Evolutionary conservation across 1,139 yeast genomes (phyloP).

Genomic region (Nakaseomyces sp.): DNA sequence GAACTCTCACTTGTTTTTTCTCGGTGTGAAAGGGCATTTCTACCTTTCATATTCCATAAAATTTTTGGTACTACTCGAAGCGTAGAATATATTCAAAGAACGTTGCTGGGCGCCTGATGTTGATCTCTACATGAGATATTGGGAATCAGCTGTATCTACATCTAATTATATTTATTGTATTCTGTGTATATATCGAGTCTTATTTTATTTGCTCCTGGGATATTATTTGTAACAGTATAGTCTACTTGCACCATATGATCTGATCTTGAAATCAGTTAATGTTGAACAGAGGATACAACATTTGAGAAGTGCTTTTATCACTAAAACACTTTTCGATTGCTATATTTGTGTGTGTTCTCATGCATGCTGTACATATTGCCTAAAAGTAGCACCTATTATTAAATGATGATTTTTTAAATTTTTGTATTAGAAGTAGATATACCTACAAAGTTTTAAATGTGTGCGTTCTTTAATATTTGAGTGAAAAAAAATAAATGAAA

Average conservation of each 20-base stretch:
- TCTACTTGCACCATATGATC: no score
- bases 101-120: slow-evolving; percentile 41
- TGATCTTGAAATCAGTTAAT: neutral
- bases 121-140: slow-evolving; percentile 32
- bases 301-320: no score
- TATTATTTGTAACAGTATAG: no score
- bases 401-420: neutral
- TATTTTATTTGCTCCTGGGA: no score
- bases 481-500: slow-evolving; percentile 4
- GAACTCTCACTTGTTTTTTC: slow-evolving; percentile 7
- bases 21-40: slow-evolving; percentile 13
- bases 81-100: slow-evolving; percentile 31
- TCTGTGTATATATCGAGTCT: no score
- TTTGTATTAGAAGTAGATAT: slow-evolving; percentile 6
- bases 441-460: slow-evolving; percentile 5
- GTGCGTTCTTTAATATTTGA: neutral
- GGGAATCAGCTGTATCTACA: slow-evolving; percentile 40
- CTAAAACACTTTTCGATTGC: no score
- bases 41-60: slow-evolving; percentile 12
- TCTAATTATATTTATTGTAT: slow-evolving; percentile 6
- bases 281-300: no score
- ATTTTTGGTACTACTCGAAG: slow-evolving; percentile 23
- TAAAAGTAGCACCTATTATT: no score
- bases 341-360: no score
- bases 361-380: no score